Percentiles rank a stretch among this genome's conserved stretches.
These are phyloP conservation scores for Sanghuangporus weigelae DNA, from an alignment of 1,284 basidiomycete genomes.

Conservation along the genomic window DNA sequence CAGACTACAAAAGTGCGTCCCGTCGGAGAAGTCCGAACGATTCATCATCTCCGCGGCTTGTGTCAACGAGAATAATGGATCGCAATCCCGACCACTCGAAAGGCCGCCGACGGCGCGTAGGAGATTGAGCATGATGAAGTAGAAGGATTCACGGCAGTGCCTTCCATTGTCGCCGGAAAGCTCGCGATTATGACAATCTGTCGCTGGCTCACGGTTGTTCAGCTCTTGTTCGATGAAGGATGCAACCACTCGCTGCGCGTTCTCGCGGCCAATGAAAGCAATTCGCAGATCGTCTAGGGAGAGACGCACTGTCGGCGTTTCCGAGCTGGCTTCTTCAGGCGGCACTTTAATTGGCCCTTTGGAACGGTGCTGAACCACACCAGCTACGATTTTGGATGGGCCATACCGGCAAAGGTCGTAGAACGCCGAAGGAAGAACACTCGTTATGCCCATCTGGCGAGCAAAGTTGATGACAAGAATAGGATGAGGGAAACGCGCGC, in stretches of 20 bases:
- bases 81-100: constrained; percentile 63
- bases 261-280: constrained; percentile 57
- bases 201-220: constrained; percentile 40
- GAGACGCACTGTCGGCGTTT: constrained; percentile 28
- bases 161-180: constrained; percentile 22
- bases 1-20: constrained; percentile 48
- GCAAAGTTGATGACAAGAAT: constrained; percentile 63
- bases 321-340: constrained; percentile 3
- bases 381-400: constrained; percentile 57
- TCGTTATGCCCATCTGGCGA: constrained; percentile 49
- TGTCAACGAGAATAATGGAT: constrained; percentile 59
- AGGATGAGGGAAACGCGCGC: constrained; percentile 47
- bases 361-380: constrained; percentile 28
- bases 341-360: constrained; percentile 19
- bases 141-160: constrained; percentile 61
- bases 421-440: constrained; percentile 58
- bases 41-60: constrained; percentile 67
- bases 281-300: constrained; percentile 41
- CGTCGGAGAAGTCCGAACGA: constrained; percentile 63
- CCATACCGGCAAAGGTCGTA: constrained; percentile 70
- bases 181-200: constrained; percentile 39
- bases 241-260: constrained; percentile 55
- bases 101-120: constrained; percentile 65
- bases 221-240: constrained; percentile 55
- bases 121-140: constrained; percentile 68